These are phyloP conservation scores for Aspergillus sp. DNA, from an alignment of 2,329 filamentous ascomycete genomes.

Conservation along the genomic window DNA sequence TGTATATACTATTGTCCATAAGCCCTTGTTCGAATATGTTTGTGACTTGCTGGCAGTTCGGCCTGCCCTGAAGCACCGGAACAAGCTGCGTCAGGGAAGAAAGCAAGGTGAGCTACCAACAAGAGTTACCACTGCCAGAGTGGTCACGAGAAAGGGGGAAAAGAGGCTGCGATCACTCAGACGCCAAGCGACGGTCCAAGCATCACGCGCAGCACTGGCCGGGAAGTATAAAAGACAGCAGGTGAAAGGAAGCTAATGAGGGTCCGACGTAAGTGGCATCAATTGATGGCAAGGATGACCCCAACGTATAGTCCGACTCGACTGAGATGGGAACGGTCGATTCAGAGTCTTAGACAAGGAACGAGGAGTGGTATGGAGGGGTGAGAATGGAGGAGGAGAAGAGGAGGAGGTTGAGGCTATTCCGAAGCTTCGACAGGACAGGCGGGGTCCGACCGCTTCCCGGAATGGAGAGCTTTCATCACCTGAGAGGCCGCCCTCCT, in stretches of 20 bases:
- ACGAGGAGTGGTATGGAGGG: neutral
- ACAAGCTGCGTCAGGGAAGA: constrained; percentile 7
- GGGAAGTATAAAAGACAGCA: neutral
- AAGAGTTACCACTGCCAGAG: constrained; percentile 3
- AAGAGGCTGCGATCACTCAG: constrained; percentile 5
- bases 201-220: constrained; percentile 15
- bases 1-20: neutral
- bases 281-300: neutral
- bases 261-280: neutral
- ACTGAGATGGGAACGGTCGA: neutral
- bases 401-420: neutral
- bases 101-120: constrained; percentile 1
- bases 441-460: constrained; percentile 19
- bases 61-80: constrained; percentile 1
- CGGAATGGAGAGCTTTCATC: constrained; percentile 9
- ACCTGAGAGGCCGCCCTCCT: constrained; percentile 1
- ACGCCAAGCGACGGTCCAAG: constrained; percentile 1
- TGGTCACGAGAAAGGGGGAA: constrained; percentile 14
- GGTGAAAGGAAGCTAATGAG: neutral
- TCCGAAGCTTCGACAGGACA: neutral
- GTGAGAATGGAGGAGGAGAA: neutral
- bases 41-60: neutral
- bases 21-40: neutral
- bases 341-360: neutral
- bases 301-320: neutral